Evolutionary conservation across 306 rosid species (phyloP), one percentile per base, ranked within the genome.

Genomic region (Pyrus betulifolia): DNA sequence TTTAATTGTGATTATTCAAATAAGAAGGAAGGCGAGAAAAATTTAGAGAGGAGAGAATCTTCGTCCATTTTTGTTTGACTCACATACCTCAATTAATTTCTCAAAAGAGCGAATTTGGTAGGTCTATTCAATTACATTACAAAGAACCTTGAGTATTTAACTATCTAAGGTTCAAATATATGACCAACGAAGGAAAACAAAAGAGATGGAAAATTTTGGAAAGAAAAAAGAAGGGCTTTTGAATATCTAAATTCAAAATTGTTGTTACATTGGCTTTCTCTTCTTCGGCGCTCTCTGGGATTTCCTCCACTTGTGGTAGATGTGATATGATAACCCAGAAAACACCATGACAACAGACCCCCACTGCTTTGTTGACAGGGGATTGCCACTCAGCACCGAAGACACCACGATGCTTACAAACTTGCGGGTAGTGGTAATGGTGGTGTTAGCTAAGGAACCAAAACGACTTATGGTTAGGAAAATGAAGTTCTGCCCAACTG

Each of bases 371-470:
- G 87, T 67, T 67, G 99, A 95, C 33, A 95, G 80, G 81, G 99
- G 97, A 72, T 95, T 95, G 63, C 99, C 97, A 67, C 97, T 95
- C 79, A 95, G 86, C 81, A 96, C 38, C 8, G 98, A 96, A 55
- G 99, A 96, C 52, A 92, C 88, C 74, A 96, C 99, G 42, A 92
- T 96, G 87, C 99, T 96, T 11, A 92, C 98, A 60, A 96, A 96
- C 79, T 96, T 96, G 83, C 98, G 99, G 54, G 98, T 96, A 40
- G 98, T 96, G 22, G 99, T 96, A 78, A 96, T 92, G 84, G 99
- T 96, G 68, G 98, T 96, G 76, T 96, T 92, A 17, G 96, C 97
- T 30, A 96, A 86, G 45, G 99, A 96, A 58, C 99, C 99, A 63
- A 96, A 96, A 69, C 87, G 87, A 79, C 99, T 92, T 63, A 96